Evolutionary conservation across 2,329 filamentous ascomycete species (phyloP), one percentile per base, ranked within the genome.

Genomic region (Trichoderma cornu-damae): DNA sequence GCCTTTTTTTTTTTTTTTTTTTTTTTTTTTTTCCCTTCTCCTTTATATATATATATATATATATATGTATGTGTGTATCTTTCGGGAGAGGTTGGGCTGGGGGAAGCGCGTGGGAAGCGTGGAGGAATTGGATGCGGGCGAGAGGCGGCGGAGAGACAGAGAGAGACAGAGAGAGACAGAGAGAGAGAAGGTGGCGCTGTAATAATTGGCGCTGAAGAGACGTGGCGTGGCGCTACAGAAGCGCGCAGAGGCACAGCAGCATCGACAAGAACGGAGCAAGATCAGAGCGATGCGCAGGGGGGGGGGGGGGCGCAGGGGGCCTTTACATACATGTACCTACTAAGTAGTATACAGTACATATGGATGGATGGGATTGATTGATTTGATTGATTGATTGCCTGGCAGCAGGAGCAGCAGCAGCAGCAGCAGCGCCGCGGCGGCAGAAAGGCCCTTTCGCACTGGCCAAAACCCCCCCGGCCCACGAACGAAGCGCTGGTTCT

Each of bases 191-290:
- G 30, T 20, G 24, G 51, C 34, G 51, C 42, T 54, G 51, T 47
- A 35, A 28, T 11, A n/a, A n/a, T n/a, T n/a, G 40, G 44, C 20
- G 40, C 51, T 44, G 14, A 16, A 42, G 49, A 52, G n/a, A n/a
- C n/a, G n/a, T n/a, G n/a, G n/a, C 49, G 49, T 32, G 49, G 49
- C 49, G 49, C 49, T 52, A 52, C 49, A 32, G 35, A 30, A 51
- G 16, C 28, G 44, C 44, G 34, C 48, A 32, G 24, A 32, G 28
- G 49, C 35, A 22, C 18, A 32, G n/a, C 14, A 35, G 42, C 18
- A 12, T 34, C 11, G 26, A 42, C 18, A 32, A 32, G 43, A 7
- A 7, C 26, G 18, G 24, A 51, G 7, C 30, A 18, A 49, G 20
- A 30, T 42, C 26, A 32, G n/a, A 55, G 42, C 18, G 26, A 42